phyloP scores from a whole-genome alignment of 441 rosid genomes.

The Erodium chrysanthum region DNA sequence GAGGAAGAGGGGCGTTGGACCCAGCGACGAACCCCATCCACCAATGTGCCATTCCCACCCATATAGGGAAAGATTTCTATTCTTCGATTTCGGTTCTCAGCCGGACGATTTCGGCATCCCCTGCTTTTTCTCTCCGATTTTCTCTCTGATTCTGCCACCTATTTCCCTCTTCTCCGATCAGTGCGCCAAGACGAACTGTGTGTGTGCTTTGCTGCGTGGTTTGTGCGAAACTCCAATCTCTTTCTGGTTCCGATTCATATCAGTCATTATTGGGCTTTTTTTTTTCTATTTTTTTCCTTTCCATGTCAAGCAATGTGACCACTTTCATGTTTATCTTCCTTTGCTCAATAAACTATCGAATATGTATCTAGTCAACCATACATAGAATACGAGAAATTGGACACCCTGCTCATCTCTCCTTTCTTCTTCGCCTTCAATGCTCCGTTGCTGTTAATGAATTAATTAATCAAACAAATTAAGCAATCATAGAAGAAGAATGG shows the following conservation, averaged over 20 bases:
- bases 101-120: too few species aligned
- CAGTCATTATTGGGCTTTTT: background rate
- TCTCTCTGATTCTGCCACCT: background rate
- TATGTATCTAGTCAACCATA: too few species aligned
- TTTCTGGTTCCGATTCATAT: background rate
- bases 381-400: slow-evolving; percentile 74
- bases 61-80: slow-evolving; percentile 19
- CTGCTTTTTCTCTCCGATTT: background rate
- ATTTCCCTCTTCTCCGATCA: background rate
- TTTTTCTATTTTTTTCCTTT: too few species aligned
- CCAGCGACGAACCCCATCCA: slow-evolving; percentile 93
- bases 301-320: too few species aligned
- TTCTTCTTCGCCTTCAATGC: slow-evolving; percentile 38
- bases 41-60: slow-evolving; percentile 67
- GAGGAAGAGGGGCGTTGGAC: slow-evolving; percentile 51
- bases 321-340: too few species aligned
- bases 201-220: too few species aligned
- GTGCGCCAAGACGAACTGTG: background rate
- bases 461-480: background rate
- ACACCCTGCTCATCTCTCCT: slow-evolving; percentile 55
- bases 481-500: background rate
- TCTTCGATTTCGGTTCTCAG: background rate
- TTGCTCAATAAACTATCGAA: too few species aligned
- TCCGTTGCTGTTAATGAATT: slow-evolving; percentile 17
- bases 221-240: background rate